Evolutionary conservation across 2,329 filamentous ascomycete genomes (phyloP).

Genomic region (Trichoderma sp.): DNA sequence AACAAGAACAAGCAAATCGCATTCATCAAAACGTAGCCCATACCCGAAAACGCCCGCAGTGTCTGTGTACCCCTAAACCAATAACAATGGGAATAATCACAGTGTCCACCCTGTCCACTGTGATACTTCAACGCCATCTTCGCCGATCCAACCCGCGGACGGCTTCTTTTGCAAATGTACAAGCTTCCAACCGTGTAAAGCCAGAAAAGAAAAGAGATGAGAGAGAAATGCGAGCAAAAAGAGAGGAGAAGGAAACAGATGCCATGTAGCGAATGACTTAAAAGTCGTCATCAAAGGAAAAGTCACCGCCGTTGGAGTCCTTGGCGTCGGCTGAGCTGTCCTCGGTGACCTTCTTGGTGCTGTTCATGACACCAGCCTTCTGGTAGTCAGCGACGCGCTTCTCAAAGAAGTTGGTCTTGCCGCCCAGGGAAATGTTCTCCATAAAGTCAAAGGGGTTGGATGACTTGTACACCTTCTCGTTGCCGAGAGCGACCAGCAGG

Average conservation of each 20-base stretch:
- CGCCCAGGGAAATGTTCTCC: conserved; percentile 98
- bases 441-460: conserved; percentile 99
- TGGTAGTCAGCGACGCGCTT: conserved; percentile 99
- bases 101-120: conserved; percentile 1
- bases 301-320: conserved; percentile 71
- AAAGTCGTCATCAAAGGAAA: conserved; percentile 96
- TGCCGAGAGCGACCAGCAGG: conserved; percentile 88
- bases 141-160: conserved; percentile 27
- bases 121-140: conserved; percentile 24
- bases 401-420: conserved; percentile 99
- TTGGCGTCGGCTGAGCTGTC: conserved; percentile 50
- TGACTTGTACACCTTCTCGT: conserved; percentile 89
- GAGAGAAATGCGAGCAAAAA: conserved; percentile 9
- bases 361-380: conserved; percentile 98
- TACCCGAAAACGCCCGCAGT: conserved; percentile 31
- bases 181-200: conserved; percentile 11
- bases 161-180: conserved; percentile 27
- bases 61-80: conserved; percentile 26
- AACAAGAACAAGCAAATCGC: neutral
- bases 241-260: conserved; percentile 29
- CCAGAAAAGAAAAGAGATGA: conserved; percentile 10
- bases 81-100: conserved; percentile 9
- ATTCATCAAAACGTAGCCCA: conserved; percentile 8
- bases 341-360: conserved; percentile 71
- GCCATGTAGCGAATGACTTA: conserved; percentile 54